Base-by-base conservation (phyloP, 1,139 yeast species). In the Magnusiomyces magnusii region DNA sequence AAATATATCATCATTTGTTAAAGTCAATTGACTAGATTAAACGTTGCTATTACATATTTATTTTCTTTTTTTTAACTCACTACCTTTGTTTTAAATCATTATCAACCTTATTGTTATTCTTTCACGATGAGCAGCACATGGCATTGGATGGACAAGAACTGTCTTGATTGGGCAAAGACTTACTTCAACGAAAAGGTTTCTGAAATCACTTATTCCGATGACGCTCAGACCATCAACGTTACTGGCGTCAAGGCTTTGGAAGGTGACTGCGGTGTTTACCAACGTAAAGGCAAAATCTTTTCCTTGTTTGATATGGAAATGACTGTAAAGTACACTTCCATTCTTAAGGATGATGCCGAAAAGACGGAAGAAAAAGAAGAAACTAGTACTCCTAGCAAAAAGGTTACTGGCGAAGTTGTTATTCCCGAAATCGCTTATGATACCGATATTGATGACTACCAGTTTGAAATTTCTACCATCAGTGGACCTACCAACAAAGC, bases 111-210 rank as follows among this genome's bases (percentile, higher is more conserved):
- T n/a, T n/a, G n/a, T 31, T 9, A 31, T 9, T 9, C 36, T 39
- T 39, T 39, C 44, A 39, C 7, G 17, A 39, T 39, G 44, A 39
- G 44, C 44, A 39, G 44, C 44, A 39, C 44, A 39, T 52, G 74
- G 99, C 99, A 93, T 79, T 93, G 99, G 99, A 98, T 93, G 63
- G 97, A 93, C 75, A 93, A 93, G 74, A 93, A 93, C 79, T 93
- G 99, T 75, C 80, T 92, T 62, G 85, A 82, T 63, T 93, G 99
- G 99, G 80, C 97, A 17, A 83, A 84, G 63, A 80, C 81, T 53
- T 93, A 92, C 73, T 88, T 93, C 71, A 73, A 76, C 54, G 80
- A 81, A 54, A 80, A 82, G 57, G 75, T 91, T 51, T 76, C 77
- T 13, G 85, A 85, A 1, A 65, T 83, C 52, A 63, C 72, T 7